These are phyloP conservation scores for Mucor circinelloides DNA, from an alignment of 371 early-diverging fungal genomes.

Conservation along the genomic window DNA sequence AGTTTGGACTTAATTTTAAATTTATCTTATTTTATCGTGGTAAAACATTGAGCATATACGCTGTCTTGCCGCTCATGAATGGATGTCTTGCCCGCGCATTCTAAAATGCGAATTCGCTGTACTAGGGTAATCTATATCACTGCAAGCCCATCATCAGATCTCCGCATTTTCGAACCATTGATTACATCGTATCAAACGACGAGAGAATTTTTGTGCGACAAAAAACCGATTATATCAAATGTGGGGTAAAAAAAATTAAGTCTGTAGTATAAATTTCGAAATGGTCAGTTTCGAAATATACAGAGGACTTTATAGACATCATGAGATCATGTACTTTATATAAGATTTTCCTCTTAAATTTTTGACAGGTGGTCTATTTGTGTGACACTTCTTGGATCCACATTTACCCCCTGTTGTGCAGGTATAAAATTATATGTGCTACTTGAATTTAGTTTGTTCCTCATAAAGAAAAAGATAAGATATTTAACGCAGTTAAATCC, in stretches of 20 bases:
- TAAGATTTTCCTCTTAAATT: neutral
- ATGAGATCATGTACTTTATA: neutral
- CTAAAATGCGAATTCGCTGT: too few species aligned
- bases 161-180: neutral
- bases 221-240: neutral
- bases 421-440: slow-evolving; percentile 2
- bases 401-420: neutral
- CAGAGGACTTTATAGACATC: neutral
- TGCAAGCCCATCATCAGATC: neutral
- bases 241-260: neutral
- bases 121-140: neutral
- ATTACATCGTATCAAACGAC: neutral
- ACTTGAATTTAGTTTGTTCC: neutral
- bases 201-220: neutral
- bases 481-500: neutral
- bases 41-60: neutral
- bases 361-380: slow-evolving; percentile 3
- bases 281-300: neutral
- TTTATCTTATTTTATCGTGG: neutral
- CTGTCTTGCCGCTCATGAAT: too few species aligned
- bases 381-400: neutral
- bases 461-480: slow-evolving; percentile 1
- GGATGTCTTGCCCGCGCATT: too few species aligned
- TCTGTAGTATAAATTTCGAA: neutral
- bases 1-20: neutral